These are phyloP conservation scores for Pseudogymnoascus sp. DNA, from an alignment of 2,329 filamentous ascomycete genomes.

Conservation along the genomic window DNA sequence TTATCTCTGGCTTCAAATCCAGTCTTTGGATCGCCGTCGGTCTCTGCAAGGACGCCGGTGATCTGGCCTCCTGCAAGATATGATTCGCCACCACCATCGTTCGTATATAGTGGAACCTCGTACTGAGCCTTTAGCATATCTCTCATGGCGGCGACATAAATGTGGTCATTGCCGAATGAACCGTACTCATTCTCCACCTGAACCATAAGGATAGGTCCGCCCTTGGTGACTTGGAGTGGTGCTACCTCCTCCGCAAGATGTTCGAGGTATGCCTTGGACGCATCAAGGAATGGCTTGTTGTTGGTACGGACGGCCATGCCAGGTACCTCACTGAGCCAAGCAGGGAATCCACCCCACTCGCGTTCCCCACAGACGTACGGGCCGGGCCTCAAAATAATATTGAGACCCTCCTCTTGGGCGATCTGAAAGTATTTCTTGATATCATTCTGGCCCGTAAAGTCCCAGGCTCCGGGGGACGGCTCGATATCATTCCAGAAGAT, in stretches of 20 bases:
- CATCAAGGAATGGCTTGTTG: constrained; percentile 33
- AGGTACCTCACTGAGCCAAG: constrained; percentile 35
- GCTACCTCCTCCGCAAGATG: constrained; percentile 36
- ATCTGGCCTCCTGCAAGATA: constrained; percentile 36
- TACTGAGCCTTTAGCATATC: constrained; percentile 36
- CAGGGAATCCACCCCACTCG: constrained; percentile 34
- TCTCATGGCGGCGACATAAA: constrained; percentile 33
- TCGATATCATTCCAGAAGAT: constrained; percentile 43
- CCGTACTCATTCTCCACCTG: constrained; percentile 47
- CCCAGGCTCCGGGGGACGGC: constrained; percentile 33
- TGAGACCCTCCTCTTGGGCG: constrained; percentile 38
- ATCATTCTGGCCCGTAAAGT: constrained; percentile 34
- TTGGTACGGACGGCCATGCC: constrained; percentile 33
- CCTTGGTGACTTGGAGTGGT: constrained; percentile 36
- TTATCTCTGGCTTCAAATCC: constrained; percentile 34
- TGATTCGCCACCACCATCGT: constrained; percentile 37
- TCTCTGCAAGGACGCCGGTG: constrained; percentile 36
- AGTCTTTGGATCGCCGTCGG: constrained; percentile 35
- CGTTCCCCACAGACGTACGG: constrained; percentile 42
- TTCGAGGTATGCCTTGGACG: constrained; percentile 37
- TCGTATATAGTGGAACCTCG: constrained; percentile 39
- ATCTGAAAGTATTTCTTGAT: constrained; percentile 39
- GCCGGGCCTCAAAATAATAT: constrained; percentile 38
- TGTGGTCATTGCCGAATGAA: constrained; percentile 37
- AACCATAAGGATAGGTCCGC: constrained; percentile 38